Percentiles rank a stretch among this genome's conserved stretches.
Evolutionary conservation across 139 green algal species (phyloP).

Genomic region (Parachlorella kessleri): DNA sequence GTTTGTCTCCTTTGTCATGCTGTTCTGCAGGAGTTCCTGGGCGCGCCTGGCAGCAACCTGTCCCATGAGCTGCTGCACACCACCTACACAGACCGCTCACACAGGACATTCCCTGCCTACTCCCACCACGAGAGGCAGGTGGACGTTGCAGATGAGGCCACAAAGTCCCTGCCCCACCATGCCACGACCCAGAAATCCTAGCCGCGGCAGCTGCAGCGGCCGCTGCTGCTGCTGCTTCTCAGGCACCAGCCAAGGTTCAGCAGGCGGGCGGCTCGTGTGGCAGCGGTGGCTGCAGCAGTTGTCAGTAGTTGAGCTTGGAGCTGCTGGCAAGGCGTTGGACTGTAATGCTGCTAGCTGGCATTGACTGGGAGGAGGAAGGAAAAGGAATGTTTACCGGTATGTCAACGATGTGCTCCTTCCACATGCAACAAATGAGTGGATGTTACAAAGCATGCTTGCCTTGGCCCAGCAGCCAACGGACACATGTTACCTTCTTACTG

Average conservation of each 20-base stretch:
- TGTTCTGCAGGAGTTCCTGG: constrained; percentile 59
- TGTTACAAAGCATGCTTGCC: too few species aligned
- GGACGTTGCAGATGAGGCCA: background rate
- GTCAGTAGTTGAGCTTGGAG: background rate
- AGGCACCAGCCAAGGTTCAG: background rate
- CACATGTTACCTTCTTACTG: too few species aligned
- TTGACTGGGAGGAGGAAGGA: too few species aligned
- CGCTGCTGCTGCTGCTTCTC: too few species aligned
- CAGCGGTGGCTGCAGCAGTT: background rate
- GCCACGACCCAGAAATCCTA: background rate
- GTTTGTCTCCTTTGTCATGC: too few species aligned
- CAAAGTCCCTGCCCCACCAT: too few species aligned
- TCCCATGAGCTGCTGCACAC: constrained; percentile 72
- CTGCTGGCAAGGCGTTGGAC: constrained; percentile 2
- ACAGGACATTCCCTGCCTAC: constrained; percentile 8
- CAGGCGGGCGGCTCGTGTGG: background rate
- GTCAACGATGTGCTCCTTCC: too few species aligned
- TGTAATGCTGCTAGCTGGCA: too few species aligned
- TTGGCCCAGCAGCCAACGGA: too few species aligned
- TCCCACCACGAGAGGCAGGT: background rate
- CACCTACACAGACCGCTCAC: constrained; percentile 45
- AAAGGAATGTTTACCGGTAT: too few species aligned
- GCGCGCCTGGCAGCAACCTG: constrained; percentile 38
- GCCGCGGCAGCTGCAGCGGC: background rate
- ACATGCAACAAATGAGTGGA: too few species aligned